Evolutionary conservation across 768 basidiomycete species (phyloP).

Genomic region (Agrocybe praecox): DNA sequence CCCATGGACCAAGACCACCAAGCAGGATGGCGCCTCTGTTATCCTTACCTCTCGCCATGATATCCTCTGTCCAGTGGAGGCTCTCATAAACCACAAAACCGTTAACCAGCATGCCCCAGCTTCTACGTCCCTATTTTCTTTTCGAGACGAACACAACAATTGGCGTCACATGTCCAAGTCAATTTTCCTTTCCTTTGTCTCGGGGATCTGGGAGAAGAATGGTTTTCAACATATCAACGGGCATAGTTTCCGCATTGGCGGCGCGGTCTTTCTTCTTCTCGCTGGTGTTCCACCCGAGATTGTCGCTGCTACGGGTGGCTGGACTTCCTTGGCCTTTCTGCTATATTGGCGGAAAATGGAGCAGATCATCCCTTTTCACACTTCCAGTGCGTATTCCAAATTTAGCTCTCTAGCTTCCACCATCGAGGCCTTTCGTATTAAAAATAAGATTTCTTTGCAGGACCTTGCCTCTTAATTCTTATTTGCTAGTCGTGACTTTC

Average conservation of each 20-base stretch:
- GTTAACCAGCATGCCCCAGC: neutral
- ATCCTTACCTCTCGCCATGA: conserved; percentile 12
- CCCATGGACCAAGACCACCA: conserved; percentile 32
- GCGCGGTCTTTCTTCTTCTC: conserved; percentile 29
- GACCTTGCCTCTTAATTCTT: neutral
- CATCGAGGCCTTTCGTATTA: neutral
- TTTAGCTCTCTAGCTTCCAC: neutral
- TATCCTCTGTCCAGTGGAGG: conserved; percentile 3
- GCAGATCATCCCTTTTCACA: neutral
- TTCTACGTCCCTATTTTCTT: conserved; percentile 6
- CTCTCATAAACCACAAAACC: conserved; percentile 5
- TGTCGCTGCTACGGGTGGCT: conserved; percentile 5
- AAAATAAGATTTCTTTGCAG: neutral
- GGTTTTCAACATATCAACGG: conserved; percentile 18
- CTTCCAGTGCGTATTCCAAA: neutral
- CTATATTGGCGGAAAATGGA: conserved; percentile 4
- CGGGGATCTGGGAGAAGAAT: neutral
- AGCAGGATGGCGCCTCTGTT: conserved; percentile 11
- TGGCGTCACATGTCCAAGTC: conserved; percentile 2
- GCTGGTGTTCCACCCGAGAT: conserved; percentile 28
- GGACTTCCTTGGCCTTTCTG: conserved; percentile 5
- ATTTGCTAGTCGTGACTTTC: too few species aligned
- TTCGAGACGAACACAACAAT: neutral
- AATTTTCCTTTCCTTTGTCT: neutral
- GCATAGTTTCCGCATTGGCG: conserved; percentile 36